phyloP scores from a whole-genome alignment of 306 rosid species.

The Cucumis hystrix region DNA sequence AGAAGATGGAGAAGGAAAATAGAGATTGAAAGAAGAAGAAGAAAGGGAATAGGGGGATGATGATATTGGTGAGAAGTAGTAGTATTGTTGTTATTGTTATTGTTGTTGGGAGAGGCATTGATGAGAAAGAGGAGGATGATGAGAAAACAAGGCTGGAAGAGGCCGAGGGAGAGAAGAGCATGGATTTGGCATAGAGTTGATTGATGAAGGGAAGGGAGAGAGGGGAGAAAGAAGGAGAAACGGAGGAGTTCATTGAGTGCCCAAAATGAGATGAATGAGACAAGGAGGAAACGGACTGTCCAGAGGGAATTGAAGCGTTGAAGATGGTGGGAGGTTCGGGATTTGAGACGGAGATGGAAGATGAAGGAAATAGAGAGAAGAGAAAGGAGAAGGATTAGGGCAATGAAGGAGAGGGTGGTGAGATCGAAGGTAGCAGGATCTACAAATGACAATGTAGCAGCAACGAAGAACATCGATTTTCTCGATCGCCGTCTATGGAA shows the following conservation, averaged over 20 bases:
- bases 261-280: constrained; percentile 49
- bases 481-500: neutral
- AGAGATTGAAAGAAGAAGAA: constrained; percentile 30
- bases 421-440: constrained; percentile 33
- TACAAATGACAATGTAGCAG: constrained; percentile 18
- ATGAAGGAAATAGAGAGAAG: constrained; percentile 45
- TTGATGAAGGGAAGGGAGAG: constrained; percentile 3
- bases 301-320: constrained; percentile 67
- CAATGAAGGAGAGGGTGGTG: constrained; percentile 27
- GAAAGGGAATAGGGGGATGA: constrained; percentile 20
- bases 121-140: constrained; percentile 55
- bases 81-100: no score
- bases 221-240: constrained; percentile 18
- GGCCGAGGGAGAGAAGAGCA: constrained; percentile 37
- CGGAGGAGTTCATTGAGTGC: constrained; percentile 51
- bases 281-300: constrained; percentile 65
- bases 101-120: constrained; percentile 26
- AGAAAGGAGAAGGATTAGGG: constrained; percentile 37
- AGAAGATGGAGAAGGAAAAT: constrained; percentile 13
- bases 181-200: constrained; percentile 39
- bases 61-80: constrained; percentile 5
- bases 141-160: constrained; percentile 65
- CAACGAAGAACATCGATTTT: constrained; percentile 41
- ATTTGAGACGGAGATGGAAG: constrained; percentile 61
- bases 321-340: constrained; percentile 36